Evolutionary conservation across 176 grass and related monocot genomes (phyloP).

Genomic region (Typha latifolia): DNA sequence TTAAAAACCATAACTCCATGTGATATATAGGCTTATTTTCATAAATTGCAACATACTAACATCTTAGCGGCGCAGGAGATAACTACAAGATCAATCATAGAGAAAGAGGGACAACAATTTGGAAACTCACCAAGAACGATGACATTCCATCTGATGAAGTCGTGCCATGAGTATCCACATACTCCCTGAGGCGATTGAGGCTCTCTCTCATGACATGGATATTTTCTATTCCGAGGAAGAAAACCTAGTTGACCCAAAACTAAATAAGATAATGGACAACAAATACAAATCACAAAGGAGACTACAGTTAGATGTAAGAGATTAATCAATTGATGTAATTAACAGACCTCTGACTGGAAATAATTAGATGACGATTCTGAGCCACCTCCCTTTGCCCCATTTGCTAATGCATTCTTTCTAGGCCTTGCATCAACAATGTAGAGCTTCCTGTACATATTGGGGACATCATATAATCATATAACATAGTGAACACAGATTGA

Average conservation of each 20-base stretch:
- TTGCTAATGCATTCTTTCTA: slow-evolving; percentile 93
- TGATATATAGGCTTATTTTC: too few relatives aligned
- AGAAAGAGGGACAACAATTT: slow-evolving; percentile 1
- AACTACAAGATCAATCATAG: background rate
- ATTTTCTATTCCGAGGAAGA: slow-evolving; percentile 96
- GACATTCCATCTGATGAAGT: slow-evolving; percentile 75
- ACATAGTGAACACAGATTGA: background rate
- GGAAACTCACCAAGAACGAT: slow-evolving; percentile 56
- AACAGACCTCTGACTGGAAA: slow-evolving; percentile 60
- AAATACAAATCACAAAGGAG: slow-evolving; percentile 6
- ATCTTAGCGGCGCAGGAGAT: background rate
- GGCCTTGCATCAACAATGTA: slow-evolving; percentile 99
- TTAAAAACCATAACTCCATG: too few relatives aligned
- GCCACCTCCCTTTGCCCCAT: slow-evolving; percentile 93
- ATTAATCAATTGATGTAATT: slow-evolving; percentile 9
- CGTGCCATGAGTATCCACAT: slow-evolving; percentile 81
- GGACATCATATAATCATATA: background rate
- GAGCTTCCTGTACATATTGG: slow-evolving; percentile 56
- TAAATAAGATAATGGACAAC: slow-evolving; percentile 12
- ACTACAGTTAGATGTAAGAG: slow-evolving; percentile 7
- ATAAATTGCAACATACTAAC: too few relatives aligned
- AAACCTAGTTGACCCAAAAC: slow-evolving; percentile 54
- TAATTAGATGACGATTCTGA: slow-evolving; percentile 97
- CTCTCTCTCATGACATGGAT: slow-evolving; percentile 98
- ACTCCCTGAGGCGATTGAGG: slow-evolving; percentile 93